Evolutionary conservation across 768 basidiomycete species (phyloP).

Genomic region (Leccinellum albellum): DNA sequence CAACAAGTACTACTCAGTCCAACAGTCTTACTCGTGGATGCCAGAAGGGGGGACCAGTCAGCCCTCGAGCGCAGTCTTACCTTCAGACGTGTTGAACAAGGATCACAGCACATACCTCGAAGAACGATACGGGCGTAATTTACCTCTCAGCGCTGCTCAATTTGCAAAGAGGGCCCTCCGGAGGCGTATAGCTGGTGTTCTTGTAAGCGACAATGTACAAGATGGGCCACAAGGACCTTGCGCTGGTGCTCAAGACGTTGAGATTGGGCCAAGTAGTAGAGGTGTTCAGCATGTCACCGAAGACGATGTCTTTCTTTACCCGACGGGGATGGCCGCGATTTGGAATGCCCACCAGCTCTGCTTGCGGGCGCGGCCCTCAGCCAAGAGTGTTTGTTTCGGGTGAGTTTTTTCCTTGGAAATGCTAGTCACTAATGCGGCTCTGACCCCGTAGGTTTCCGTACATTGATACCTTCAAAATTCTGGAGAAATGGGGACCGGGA

Average conservation of each 20-base stretch:
- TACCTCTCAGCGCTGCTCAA: conserved; percentile 66
- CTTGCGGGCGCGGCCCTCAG: conserved; percentile 44
- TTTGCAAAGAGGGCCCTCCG: conserved; percentile 86
- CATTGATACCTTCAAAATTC: conserved; percentile 88
- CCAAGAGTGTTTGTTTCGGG: conserved; percentile 95
- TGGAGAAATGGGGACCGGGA: conserved; percentile 96
- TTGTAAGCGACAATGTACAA: conserved; percentile 53
- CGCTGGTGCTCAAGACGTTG: conserved; percentile 44
- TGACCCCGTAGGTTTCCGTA: conserved; percentile 76
- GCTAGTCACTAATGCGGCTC: background rate
- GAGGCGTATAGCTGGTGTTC: conserved; percentile 84
- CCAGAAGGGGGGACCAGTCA: conserved; percentile 2
- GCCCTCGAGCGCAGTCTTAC: conserved; percentile 5
- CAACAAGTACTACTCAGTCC: conserved; percentile 57
- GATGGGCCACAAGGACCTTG: conserved; percentile 33
- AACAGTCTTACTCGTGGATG: conserved; percentile 8
- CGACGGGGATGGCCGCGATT: conserved; percentile 91
- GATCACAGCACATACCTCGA: conserved; percentile 81
- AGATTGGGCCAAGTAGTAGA: conserved; percentile 60
- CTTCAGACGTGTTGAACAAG: conserved; percentile 47
- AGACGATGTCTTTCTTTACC: conserved; percentile 84
- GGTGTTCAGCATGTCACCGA: conserved; percentile 71
- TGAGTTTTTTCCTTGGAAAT: conserved; percentile 35
- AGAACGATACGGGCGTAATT: conserved; percentile 91
- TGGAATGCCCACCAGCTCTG: conserved; percentile 84